Percentiles rank a stretch among this genome's conserved stretches.
Conservation (phyloP, 768 basidiomycete genomes). For the Peribolospora baueri region DNA sequence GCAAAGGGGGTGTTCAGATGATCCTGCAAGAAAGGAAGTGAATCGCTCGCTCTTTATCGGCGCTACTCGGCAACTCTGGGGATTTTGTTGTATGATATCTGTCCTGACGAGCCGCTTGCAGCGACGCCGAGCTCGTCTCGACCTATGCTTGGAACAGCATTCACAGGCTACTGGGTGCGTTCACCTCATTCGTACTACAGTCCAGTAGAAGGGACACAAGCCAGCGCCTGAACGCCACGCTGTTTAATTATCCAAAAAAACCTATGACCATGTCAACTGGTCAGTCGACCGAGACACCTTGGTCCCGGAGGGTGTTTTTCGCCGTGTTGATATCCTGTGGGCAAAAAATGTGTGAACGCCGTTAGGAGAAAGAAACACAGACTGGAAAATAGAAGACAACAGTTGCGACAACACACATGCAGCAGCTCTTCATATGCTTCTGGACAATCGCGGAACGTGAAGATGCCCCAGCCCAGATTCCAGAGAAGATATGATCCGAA, state of each 20-base stretch:
- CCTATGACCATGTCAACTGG: not conserved
- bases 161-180: too few relatives aligned
- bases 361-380: not conserved
- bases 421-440: conserved; percentile 52
- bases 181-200: too few relatives aligned
- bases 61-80: too few relatives aligned
- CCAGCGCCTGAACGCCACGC: not conserved
- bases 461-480: conserved; percentile 49
- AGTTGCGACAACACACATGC: conserved; percentile 23
- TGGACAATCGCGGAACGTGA: conserved; percentile 50
- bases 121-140: too few relatives aligned
- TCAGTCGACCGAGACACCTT: conserved; percentile 38
- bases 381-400: not conserved
- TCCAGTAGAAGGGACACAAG: too few relatives aligned
- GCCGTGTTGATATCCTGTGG: conserved; percentile 37
- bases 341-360: not conserved
- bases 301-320: conserved; percentile 33
- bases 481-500: conserved; percentile 58
- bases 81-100: too few relatives aligned
- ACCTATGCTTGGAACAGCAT: too few relatives aligned
- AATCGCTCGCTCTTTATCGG: too few relatives aligned
- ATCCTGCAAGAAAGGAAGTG: too few relatives aligned
- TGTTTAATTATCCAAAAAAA: not conserved
- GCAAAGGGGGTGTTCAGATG: too few relatives aligned
- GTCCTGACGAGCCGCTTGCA: too few relatives aligned